These are phyloP conservation scores for Pluteus cervinus DNA, from an alignment of 768 basidiomycete genomes.

Conservation along the genomic window DNA sequence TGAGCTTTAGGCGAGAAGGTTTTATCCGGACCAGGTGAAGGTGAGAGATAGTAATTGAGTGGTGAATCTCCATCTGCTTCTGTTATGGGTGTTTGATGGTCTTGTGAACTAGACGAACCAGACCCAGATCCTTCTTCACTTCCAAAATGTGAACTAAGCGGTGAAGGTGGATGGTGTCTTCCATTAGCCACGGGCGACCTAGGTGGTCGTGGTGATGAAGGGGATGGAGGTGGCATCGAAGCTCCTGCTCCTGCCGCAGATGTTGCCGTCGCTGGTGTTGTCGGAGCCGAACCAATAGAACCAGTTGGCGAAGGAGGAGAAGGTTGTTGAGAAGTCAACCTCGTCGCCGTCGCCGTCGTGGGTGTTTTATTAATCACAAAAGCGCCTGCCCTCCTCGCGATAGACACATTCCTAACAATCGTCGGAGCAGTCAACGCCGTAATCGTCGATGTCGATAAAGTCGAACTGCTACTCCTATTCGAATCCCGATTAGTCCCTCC, in stretches of 20 bases:
- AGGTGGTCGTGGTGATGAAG: slow-evolving; percentile 4
- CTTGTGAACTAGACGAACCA: slow-evolving; percentile 35
- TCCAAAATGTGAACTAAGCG: slow-evolving; percentile 43
- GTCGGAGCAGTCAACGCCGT: slow-evolving; percentile 27
- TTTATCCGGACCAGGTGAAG: slow-evolving; percentile 16
- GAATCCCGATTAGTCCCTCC: slow-evolving; percentile 33
- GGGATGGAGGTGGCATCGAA: neutral
- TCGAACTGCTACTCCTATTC: slow-evolving; percentile 39
- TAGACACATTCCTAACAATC: slow-evolving; percentile 38
- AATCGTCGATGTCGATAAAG: slow-evolving; percentile 39
- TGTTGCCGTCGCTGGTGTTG: too few relatives aligned
- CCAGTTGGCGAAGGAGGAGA: too few relatives aligned
- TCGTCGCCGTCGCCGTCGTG: too few relatives aligned
- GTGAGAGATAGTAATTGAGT: slow-evolving; percentile 31
- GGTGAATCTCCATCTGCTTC: slow-evolving; percentile 23
- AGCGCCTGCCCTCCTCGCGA: slow-evolving; percentile 48
- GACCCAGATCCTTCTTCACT: slow-evolving; percentile 32
- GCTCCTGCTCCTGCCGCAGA: slow-evolving; percentile 1
- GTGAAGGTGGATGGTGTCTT: slow-evolving; percentile 32
- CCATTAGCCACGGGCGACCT: slow-evolving; percentile 7
- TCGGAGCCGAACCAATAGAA: too few relatives aligned
- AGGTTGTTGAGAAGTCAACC: too few relatives aligned
- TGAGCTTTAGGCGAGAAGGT: too few relatives aligned
- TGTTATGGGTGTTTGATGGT: slow-evolving; percentile 34
- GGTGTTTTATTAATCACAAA: slow-evolving; percentile 34